Evolutionary conservation across 2,329 filamentous ascomycete genomes (phyloP).

Genomic region (Beauveria bassiana): DNA sequence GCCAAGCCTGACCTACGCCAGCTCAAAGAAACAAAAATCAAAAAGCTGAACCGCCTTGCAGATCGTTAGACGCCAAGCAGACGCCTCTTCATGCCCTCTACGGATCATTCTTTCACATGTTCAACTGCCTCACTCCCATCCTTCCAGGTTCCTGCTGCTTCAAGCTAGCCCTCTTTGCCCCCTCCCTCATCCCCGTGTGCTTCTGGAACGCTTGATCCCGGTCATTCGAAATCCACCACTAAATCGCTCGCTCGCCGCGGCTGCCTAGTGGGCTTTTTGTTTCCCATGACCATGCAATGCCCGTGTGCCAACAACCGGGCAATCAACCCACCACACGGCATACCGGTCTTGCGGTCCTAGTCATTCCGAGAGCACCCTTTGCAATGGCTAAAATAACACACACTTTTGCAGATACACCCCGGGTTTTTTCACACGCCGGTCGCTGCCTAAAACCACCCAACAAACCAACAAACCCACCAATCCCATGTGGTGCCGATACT

Average conservation of each 20-base stretch:
- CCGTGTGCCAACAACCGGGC: background rate
- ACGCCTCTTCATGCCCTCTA: background rate
- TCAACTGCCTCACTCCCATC: background rate
- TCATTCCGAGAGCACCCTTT: background rate
- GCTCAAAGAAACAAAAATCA: background rate
- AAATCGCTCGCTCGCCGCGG: no score
- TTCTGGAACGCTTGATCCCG: constrained; percentile 8
- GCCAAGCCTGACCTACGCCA: no score
- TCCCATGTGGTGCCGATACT: background rate
- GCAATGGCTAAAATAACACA: background rate
- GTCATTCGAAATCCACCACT: background rate
- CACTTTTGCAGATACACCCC: background rate
- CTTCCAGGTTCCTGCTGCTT: background rate
- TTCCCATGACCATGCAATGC: background rate
- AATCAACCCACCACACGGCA: background rate
- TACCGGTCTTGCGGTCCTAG: background rate
- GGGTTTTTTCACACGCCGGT: constrained; percentile 6
- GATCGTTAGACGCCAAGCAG: background rate
- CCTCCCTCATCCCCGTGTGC: background rate
- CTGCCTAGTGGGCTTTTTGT: no score
- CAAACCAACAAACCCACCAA: background rate
- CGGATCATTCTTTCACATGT: background rate
- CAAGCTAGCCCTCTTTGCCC: background rate
- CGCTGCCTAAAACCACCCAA: background rate
- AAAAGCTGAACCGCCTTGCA: background rate